phyloP scores from a whole-genome alignment of 495 filamentous ascomycete genomes.

The Penicillium verhagenii region DNA sequence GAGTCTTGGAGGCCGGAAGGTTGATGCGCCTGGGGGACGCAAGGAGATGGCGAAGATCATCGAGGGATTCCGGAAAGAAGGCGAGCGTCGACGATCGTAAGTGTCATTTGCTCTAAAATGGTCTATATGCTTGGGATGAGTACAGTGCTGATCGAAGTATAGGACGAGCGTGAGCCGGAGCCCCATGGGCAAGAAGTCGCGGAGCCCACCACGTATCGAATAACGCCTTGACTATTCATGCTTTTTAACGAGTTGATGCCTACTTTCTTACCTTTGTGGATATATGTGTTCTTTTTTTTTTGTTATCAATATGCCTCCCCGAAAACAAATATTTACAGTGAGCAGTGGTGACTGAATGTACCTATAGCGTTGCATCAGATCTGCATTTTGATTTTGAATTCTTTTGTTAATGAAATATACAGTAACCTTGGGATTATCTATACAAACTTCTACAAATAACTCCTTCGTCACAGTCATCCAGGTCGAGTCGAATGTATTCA shows the following conservation, averaged over 20 bases:
- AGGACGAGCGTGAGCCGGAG: constrained; percentile 32
- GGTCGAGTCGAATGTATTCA: neutral
- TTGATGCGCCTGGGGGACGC: constrained; percentile 72
- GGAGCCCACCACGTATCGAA: constrained; percentile 47
- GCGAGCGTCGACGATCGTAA: constrained; percentile 74
- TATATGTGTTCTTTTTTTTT: constrained; percentile 10
- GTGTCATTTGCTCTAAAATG: constrained; percentile 28
- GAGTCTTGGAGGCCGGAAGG: constrained; percentile 76
- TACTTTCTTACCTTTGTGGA: constrained; percentile 10
- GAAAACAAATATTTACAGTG: constrained; percentile 6
- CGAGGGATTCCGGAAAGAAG: constrained; percentile 77
- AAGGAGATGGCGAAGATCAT: constrained; percentile 90
- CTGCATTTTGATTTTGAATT: neutral
- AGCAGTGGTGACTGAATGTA: neutral
- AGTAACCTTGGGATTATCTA: no score
- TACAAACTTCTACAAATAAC: no score
- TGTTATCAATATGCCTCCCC: neutral
- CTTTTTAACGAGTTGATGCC: constrained; percentile 20
- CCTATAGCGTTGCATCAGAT: constrained; percentile 1
- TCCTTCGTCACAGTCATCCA: no score
- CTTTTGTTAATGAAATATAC: neutral
- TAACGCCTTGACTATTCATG: constrained; percentile 13
- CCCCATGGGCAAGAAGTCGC: constrained; percentile 40
- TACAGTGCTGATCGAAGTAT: constrained; percentile 2
- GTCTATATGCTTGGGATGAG: no score